phyloP scores from a whole-genome alignment of 2,329 filamentous ascomycete species.

The Pseudogymnoascus verrucosus region DNA sequence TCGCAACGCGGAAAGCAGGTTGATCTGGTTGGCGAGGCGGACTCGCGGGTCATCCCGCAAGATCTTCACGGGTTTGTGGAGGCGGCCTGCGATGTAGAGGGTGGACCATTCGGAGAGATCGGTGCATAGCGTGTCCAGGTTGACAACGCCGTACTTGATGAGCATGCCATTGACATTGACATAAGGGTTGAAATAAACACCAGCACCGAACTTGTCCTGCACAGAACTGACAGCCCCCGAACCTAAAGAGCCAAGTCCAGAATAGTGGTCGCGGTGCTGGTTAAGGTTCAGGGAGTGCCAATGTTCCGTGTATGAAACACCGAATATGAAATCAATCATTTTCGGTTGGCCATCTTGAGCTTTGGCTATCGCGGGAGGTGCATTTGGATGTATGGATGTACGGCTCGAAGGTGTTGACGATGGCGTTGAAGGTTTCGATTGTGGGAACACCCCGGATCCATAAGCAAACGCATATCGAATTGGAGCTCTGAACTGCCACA shows the following conservation, averaged over 20 bases:
- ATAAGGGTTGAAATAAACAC: conserved; percentile 96
- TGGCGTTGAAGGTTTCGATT: conserved; percentile 43
- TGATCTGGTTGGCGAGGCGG: conserved; percentile 90
- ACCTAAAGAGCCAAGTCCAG: conserved; percentile 70
- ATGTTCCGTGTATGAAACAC: conserved; percentile 87
- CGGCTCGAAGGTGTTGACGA: conserved; percentile 45
- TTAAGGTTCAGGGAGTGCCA: conserved; percentile 91
- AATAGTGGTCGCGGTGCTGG: conserved; percentile 90
- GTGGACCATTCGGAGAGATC: conserved; percentile 91
- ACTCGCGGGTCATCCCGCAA: conserved; percentile 88
- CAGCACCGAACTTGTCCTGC: conserved; percentile 83
- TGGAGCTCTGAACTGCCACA: conserved; percentile 86
- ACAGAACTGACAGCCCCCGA: conserved; percentile 78
- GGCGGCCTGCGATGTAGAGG: conserved; percentile 86
- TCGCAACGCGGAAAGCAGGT: conserved; percentile 83
- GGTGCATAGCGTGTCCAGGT: conserved; percentile 76
- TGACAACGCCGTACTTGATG: conserved; percentile 97
- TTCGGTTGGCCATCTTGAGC: conserved; percentile 84
- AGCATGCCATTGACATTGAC: conserved; percentile 89
- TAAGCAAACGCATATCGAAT: conserved; percentile 97
- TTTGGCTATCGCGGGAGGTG: conserved; percentile 71
- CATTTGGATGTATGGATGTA: conserved; percentile 66
- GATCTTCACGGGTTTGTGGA: conserved; percentile 98
- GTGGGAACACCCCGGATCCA: conserved; percentile 91
- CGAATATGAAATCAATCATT: conserved; percentile 98